Conservation (phyloP, 176 grass and related monocot genomes). For the Lolium rigidum region DNA sequence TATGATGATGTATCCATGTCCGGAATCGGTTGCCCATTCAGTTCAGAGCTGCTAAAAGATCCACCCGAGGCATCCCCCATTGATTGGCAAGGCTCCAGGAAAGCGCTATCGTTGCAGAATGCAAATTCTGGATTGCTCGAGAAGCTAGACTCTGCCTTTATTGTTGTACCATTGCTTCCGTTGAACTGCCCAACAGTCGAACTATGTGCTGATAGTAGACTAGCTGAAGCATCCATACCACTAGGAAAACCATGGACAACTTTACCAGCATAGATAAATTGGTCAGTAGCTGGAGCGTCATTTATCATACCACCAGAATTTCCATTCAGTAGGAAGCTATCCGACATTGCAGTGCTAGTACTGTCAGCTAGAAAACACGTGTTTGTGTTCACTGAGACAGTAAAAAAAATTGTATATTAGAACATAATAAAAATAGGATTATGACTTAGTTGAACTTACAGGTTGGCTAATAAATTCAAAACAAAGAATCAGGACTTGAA, state of each 20-base stretch:
- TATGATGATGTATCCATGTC: slow-evolving; percentile 80
- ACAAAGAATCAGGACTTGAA: slow-evolving; percentile 30
- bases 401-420: slow-evolving; percentile 32
- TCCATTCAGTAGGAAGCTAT: slow-evolving; percentile 78
- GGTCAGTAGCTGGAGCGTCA: slow-evolving; percentile 54
- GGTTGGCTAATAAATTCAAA: neutral
- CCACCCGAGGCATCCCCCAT: slow-evolving; percentile 85
- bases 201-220: slow-evolving; percentile 62
- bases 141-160: slow-evolving; percentile 84
- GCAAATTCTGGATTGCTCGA: slow-evolving; percentile 72
- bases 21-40: slow-evolving; percentile 75
- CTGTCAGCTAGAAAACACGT: slow-evolving; percentile 60
- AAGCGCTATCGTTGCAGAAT: slow-evolving; percentile 66
- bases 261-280: slow-evolving; percentile 68
- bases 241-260: slow-evolving; percentile 57
- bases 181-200: slow-evolving; percentile 58
- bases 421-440: slow-evolving; percentile 24
- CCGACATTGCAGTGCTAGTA: slow-evolving; percentile 58
- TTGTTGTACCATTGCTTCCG: slow-evolving; percentile 67
- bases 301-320: slow-evolving; percentile 66
- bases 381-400: slow-evolving; percentile 77
- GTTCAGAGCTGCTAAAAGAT: slow-evolving; percentile 85
- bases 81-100: slow-evolving; percentile 73
- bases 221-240: slow-evolving; percentile 64
- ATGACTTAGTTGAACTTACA: neutral